Base-by-base conservation (phyloP, 345 rosid species). In the Geranium brycei region DNA sequence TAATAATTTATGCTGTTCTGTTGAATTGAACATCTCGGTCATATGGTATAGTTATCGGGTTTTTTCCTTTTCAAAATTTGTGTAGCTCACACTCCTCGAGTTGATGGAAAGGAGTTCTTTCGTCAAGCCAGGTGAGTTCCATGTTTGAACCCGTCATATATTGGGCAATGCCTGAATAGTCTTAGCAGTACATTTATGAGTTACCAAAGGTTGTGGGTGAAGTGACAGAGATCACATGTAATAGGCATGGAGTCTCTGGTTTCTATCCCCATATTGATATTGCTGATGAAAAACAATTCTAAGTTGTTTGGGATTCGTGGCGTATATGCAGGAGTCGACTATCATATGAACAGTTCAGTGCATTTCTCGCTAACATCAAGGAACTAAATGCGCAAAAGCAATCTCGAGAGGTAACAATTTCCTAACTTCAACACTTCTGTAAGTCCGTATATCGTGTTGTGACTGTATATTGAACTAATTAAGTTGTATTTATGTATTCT, bases 31-130 rank as follows among this genome's bases (percentile, higher is more conserved):
- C 12, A 17, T 4, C 30, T n/a, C 55, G 8, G 53, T 15, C 59
- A 31, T 31, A 14, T n/a, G 19, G 10, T 35, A 7, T 35, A 7
- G 10, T 35, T 4, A 13, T 19, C 31, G 60, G 60, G 51, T 55
- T 31, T 64, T 8, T 23, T 35, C 17, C 3, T 28, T 19, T 1
- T 67, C 31, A 28, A 67, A 64, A 40, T 63, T 66, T 14, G 10
- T 61, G 19, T 68, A 84, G 98, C 71, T 53, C 86, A 78, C 19
- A 72, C 80, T 65, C 82, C 87, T 14, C 84, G 91, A 65, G 78
- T 89, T 68, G 98, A 89, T 82, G 98, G 98, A 59, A 89, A 92
- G 77, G 97, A 92, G 83, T 87, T 92, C 84, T 89, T 92, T 77
- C 85, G 96, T 72, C 98, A 87, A 68, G 96, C 96, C 61, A 89